A percentile compares a stretch with the other conserved stretches of the same genome.
Evolutionary conservation across 2,329 filamentous ascomycete genomes (phyloP).

Genomic region (Colletotrichum simmondsii): DNA sequence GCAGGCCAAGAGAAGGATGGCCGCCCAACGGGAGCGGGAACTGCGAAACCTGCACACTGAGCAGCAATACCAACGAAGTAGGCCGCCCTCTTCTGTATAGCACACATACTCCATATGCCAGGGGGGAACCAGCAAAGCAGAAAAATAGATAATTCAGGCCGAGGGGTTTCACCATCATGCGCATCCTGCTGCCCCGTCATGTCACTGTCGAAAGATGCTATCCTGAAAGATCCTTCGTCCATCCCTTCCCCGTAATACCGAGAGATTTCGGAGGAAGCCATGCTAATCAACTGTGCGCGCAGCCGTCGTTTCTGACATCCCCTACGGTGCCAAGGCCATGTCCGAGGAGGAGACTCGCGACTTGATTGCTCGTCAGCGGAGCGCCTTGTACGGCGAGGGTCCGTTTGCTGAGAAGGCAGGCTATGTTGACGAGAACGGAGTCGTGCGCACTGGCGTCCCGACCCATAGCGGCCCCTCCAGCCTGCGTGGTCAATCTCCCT

Average conservation of each 20-base stretch:
- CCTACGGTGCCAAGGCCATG: slow-evolving; percentile 77
- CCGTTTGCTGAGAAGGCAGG: slow-evolving; percentile 74
- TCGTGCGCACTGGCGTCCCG: slow-evolving; percentile 73
- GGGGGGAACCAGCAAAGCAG: slow-evolving; percentile 43
- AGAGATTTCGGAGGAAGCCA: slow-evolving; percentile 24
- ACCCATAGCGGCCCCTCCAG: slow-evolving; percentile 71
- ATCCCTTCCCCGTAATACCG: slow-evolving; percentile 32
- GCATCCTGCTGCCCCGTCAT: slow-evolving; percentile 35
- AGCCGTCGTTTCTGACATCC: slow-evolving; percentile 35
- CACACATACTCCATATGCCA: slow-evolving; percentile 59
- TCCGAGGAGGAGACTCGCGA: slow-evolving; percentile 97
- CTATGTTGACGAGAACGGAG: slow-evolving; percentile 76
- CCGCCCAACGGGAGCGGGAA: slow-evolving; percentile 98
- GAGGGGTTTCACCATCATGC: slow-evolving; percentile 35
- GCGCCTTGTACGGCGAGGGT: slow-evolving; percentile 87
- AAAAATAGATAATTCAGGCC: slow-evolving; percentile 48
- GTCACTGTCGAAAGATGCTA: slow-evolving; percentile 35
- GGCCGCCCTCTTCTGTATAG: slow-evolving; percentile 82
- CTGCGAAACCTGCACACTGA: slow-evolving; percentile 99
- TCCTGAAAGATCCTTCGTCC: slow-evolving; percentile 31
- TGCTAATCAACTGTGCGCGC: slow-evolving; percentile 33
- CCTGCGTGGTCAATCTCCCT: slow-evolving; percentile 81
- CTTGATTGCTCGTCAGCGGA: slow-evolving; percentile 94
- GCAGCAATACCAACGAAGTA: slow-evolving; percentile 99
- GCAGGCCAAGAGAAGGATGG: slow-evolving; percentile 99